These are phyloP conservation scores for Picea mariana DNA, from an alignment of 83 land plant species.

Conservation along the genomic window DNA sequence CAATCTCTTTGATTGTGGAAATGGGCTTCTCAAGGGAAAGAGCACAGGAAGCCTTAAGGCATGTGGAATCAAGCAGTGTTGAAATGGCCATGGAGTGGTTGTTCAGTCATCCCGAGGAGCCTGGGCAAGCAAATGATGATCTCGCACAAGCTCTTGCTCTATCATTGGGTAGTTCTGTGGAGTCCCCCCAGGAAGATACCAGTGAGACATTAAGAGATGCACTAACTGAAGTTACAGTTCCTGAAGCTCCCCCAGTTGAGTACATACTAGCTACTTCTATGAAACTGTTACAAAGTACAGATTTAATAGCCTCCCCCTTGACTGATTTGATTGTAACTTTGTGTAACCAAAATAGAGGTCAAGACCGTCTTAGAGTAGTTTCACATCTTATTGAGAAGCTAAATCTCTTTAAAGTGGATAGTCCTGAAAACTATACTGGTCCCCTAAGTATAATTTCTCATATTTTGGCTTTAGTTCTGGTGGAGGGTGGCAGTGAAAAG, in stretches of 20 bases:
- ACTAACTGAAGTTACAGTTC: slow-evolving; percentile 41
- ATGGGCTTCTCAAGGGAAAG: slow-evolving; percentile 94
- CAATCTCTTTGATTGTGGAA: slow-evolving; percentile 87
- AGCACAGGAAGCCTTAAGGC: slow-evolving; percentile 91
- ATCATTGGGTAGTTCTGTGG: slow-evolving; percentile 81
- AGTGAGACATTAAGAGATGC: slow-evolving; percentile 44
- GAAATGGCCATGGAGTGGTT: slow-evolving; percentile 99
- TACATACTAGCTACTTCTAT: slow-evolving; percentile 70
- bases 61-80: slow-evolving; percentile 84
- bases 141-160: slow-evolving; percentile 92
- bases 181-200: slow-evolving; percentile 49
- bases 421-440: slow-evolving; percentile 39
- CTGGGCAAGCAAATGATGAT: slow-evolving; percentile 90
- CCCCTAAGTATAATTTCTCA: slow-evolving; percentile 82
- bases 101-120: slow-evolving; percentile 88
- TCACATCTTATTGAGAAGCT: slow-evolving; percentile 68
- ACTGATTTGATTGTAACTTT: slow-evolving; percentile 88
- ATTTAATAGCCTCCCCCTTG: slow-evolving; percentile 76
- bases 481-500: slow-evolving; percentile 71
- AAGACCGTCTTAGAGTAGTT: slow-evolving; percentile 71
- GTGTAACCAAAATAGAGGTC: slow-evolving; percentile 76
- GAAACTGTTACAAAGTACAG: slow-evolving; percentile 76
- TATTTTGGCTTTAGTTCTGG: slow-evolving; percentile 79
- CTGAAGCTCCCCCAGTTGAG: slow-evolving; percentile 72
- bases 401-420: slow-evolving; percentile 60